Conservation (phyloP, 2,329 filamentous ascomycete genomes). For the Fusarium incarnatum region DNA sequence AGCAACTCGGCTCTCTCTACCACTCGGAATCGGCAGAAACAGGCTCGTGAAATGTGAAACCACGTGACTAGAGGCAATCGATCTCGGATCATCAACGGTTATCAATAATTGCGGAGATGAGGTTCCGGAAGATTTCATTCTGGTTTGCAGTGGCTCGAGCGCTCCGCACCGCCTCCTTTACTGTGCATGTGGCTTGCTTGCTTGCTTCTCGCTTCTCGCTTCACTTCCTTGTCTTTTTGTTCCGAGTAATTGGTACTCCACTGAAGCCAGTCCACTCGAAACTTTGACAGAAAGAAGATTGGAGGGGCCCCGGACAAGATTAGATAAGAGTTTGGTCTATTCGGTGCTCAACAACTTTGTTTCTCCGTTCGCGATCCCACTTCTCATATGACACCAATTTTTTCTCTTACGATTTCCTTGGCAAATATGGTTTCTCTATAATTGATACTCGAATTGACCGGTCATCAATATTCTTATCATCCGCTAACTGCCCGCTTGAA, state of each 20-base stretch:
- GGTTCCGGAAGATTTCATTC: conserved; percentile 13
- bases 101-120: conserved; percentile 24
- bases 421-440: conserved; percentile 37
- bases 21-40: conserved; percentile 41
- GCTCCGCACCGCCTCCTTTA: conserved; percentile 23
- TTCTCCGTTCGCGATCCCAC: conserved; percentile 44
- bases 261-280: not conserved
- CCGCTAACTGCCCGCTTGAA: not conserved
- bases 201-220: too few species aligned
- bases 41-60: conserved; percentile 45
- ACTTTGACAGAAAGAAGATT: conserved; percentile 28
- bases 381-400: conserved; percentile 35
- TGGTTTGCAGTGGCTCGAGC: conserved; percentile 3
- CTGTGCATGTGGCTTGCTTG: conserved; percentile 1
- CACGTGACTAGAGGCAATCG: conserved; percentile 29
- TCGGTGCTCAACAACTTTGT: conserved; percentile 43
- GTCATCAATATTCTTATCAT: not conserved
- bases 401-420: conserved; percentile 19
- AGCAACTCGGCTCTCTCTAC: conserved; percentile 46
- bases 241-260: conserved; percentile 24
- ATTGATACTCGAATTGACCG: conserved; percentile 8
- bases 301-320: conserved; percentile 44
- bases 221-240: conserved; percentile 12
- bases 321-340: conserved; percentile 45
- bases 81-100: conserved; percentile 34